A percentile compares a stretch with the other conserved stretches of the same genome.
Conservation (phyloP, 2,329 filamentous ascomycete species). For the Pseudocercospora fijiensis region DNA sequence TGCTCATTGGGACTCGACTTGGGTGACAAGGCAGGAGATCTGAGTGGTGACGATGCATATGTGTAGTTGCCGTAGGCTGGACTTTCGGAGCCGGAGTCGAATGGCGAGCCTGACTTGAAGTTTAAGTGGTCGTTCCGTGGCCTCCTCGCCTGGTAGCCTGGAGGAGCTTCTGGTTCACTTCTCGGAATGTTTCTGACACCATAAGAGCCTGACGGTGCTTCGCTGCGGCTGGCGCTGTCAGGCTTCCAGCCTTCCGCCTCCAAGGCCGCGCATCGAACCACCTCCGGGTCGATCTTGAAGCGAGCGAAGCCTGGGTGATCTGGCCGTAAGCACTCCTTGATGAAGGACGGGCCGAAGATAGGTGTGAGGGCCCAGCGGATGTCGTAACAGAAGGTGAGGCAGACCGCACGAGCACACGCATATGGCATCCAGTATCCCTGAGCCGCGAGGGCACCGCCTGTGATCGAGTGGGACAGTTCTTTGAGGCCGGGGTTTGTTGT, state of each 20-base stretch:
- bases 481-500: constrained; percentile 71
- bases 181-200: constrained; percentile 13
- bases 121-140: constrained; percentile 10
- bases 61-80: constrained; percentile 16
- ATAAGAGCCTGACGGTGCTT: constrained; percentile 12
- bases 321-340: constrained; percentile 65
- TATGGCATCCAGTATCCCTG: constrained; percentile 99
- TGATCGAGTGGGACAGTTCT: constrained; percentile 92
- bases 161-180: constrained; percentile 8
- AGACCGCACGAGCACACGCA: constrained; percentile 78
- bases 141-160: neutral
- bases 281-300: constrained; percentile 44
- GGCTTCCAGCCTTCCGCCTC: constrained; percentile 43
- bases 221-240: constrained; percentile 19
- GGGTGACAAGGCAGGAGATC: constrained; percentile 34
- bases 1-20: constrained; percentile 25
- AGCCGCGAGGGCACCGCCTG: constrained; percentile 82
- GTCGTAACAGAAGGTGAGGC: constrained; percentile 81
- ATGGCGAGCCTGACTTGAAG: constrained; percentile 32
- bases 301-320: constrained; percentile 58
- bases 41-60: constrained; percentile 14
- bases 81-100: constrained; percentile 23
- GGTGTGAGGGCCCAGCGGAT: constrained; percentile 86
- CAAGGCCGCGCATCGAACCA: constrained; percentile 40
- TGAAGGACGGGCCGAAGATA: constrained; percentile 82